Conservation (phyloP, 495 filamentous ascomycete species). For the Penicillium canescens region DNA sequence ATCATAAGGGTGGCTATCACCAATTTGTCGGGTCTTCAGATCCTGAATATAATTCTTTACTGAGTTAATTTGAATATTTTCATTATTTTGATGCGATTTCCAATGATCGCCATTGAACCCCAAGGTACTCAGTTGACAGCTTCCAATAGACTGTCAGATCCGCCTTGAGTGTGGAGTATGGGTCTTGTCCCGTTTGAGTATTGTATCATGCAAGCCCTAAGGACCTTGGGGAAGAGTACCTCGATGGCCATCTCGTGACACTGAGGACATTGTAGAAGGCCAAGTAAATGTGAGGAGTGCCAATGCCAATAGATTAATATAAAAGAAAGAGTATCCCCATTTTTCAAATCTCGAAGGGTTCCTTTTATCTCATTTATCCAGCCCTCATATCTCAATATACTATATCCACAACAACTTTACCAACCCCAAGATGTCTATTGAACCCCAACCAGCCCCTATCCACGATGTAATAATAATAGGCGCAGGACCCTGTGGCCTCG, state of each 20-base stretch:
- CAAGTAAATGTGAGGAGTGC: neutral
- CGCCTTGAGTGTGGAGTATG: neutral
- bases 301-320: constrained; percentile 1
- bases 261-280: constrained; percentile 24
- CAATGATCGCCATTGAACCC: neutral
- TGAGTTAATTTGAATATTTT: too few relatives aligned
- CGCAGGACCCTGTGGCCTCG: constrained; percentile 63
- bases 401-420: neutral
- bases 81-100: too few relatives aligned
- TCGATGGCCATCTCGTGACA: constrained; percentile 19
- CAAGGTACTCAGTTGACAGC: constrained; percentile 27
- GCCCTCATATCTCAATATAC: neutral
- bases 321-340: neutral
- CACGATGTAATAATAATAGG: constrained; percentile 63
- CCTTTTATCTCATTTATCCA: neutral
- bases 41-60: constrained; percentile 1
- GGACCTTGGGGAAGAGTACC: constrained; percentile 45
- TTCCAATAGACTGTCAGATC: neutral
- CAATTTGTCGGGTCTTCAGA: neutral
- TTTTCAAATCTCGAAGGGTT: neutral
- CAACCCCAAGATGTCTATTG: neutral
- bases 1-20: too few relatives aligned
- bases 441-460: constrained; percentile 19
- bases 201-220: constrained; percentile 16
- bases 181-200: neutral